Conservation (phyloP, 306 rosid genomes). For the Erythrophleum fordii region DNA sequence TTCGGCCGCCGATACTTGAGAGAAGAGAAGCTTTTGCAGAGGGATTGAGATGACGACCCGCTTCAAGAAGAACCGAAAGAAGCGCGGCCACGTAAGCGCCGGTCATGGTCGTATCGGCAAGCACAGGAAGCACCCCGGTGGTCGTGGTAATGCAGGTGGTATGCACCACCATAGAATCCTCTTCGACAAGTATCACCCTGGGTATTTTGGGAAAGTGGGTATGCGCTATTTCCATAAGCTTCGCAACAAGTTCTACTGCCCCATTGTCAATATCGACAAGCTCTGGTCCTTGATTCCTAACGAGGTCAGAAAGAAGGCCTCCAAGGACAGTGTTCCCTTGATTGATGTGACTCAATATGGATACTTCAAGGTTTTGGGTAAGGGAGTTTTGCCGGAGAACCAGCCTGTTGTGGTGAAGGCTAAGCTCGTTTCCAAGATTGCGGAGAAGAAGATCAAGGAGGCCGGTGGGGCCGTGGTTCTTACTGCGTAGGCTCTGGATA, state of each 20-base stretch:
- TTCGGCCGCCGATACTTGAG: conserved; percentile 52
- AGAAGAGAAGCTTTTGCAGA: neutral
- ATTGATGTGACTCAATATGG: conserved; percentile 77
- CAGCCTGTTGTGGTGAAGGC: conserved; percentile 76
- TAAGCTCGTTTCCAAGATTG: conserved; percentile 71
- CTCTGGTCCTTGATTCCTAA: conserved; percentile 78
- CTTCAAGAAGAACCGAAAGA: conserved; percentile 87
- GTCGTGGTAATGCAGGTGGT: conserved; percentile 45
- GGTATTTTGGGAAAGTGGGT: conserved; percentile 56
- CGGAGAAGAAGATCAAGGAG: conserved; percentile 87
- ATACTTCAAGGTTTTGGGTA: conserved; percentile 77
- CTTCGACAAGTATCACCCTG: conserved; percentile 53
- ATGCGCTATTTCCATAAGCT: conserved; percentile 78
- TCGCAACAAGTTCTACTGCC: conserved; percentile 72
- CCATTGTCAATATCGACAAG: conserved; percentile 79
- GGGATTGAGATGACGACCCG: conserved; percentile 67
- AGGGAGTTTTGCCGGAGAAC: conserved; percentile 63
- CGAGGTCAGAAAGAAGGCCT: conserved; percentile 67
- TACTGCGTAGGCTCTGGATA: conserved; percentile 61
- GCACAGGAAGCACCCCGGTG: conserved; percentile 65
- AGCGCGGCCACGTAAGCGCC: conserved; percentile 90
- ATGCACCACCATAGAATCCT: conserved; percentile 54
- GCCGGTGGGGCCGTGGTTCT: conserved; percentile 84
- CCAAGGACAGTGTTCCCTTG: conserved; percentile 59
- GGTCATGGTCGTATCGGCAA: conserved; percentile 83